phyloP scores from a whole-genome alignment of 78 protist genomes.

The Cavenderia fasciculata region DNA sequence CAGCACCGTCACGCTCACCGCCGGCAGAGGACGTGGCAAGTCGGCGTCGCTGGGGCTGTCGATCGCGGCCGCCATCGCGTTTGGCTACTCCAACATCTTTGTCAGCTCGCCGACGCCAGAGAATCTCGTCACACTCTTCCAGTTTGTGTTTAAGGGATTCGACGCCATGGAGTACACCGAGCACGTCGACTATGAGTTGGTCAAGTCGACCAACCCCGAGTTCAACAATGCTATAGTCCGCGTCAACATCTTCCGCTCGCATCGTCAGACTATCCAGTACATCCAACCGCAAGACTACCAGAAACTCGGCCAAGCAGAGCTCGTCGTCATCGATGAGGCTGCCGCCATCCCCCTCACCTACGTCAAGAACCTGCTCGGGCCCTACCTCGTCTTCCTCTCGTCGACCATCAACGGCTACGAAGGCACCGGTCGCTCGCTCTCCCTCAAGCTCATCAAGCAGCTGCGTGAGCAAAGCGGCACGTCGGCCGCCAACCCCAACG shows the following conservation, averaged over 20 bases:
- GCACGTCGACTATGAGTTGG: constrained; percentile 93
- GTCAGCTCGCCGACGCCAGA: constrained; percentile 99
- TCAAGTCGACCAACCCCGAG: constrained; percentile 94
- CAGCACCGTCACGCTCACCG: constrained; percentile 96
- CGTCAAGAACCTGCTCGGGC: constrained; percentile 92
- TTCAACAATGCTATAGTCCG: constrained; percentile 90
- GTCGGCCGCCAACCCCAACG: neutral
- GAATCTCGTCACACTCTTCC: constrained; percentile 97
- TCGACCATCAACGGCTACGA: constrained; percentile 97
- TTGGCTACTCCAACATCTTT: constrained; percentile 97
- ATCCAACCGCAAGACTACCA: constrained; percentile 90
- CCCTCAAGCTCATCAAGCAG: constrained; percentile 97
- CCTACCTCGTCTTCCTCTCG: constrained; percentile 94
- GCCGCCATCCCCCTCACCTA: constrained; percentile 99
- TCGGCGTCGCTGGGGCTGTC: constrained; percentile 98
- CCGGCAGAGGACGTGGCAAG: constrained; percentile 99
- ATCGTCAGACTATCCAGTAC: constrained; percentile 98
- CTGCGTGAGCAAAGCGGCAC: constrained; percentile 85
- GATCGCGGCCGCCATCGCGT: constrained; percentile 94
- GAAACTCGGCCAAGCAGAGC: constrained; percentile 90
- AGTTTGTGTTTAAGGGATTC: constrained; percentile 95
- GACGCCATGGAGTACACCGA: constrained; percentile 94
- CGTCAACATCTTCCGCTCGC: constrained; percentile 93
- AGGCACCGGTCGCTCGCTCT: constrained; percentile 99
- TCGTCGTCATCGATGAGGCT: constrained; percentile 99